A percentile compares a stretch with the other conserved stretches of the same genome.
phyloP scores from a whole-genome alignment of 2,329 filamentous ascomycete genomes.

The Fusarium sublunatum region DNA sequence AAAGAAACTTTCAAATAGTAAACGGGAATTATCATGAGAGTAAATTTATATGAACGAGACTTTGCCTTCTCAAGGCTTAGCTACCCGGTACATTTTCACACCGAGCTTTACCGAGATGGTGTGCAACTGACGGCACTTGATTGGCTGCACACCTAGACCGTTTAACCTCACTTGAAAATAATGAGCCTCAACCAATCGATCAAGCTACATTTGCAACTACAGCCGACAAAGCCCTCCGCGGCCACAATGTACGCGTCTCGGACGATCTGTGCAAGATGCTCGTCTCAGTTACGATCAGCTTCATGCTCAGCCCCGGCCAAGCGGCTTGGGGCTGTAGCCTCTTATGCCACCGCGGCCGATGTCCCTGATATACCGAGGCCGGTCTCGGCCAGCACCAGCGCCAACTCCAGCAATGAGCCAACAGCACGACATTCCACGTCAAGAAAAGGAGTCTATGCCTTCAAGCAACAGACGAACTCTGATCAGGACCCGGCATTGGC shows the following conservation, averaged over 20 bases:
- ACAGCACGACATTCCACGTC: neutral
- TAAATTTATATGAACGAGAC: neutral
- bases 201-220: conserved; percentile 17
- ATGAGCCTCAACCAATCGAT: conserved; percentile 20
- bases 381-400: conserved; percentile 6
- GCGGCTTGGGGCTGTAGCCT: conserved; percentile 35
- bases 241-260: conserved; percentile 51
- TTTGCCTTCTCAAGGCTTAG: neutral
- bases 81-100: conserved; percentile 18
- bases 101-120: conserved; percentile 35
- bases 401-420: conserved; percentile 14
- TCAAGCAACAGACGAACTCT: conserved; percentile 11
- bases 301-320: conserved; percentile 16
- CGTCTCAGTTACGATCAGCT: conserved; percentile 43
- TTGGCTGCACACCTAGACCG: conserved; percentile 36
- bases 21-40: too few species aligned
- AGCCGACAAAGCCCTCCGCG: conserved; percentile 9
- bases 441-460: conserved; percentile 6
- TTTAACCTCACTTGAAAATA: conserved; percentile 41
- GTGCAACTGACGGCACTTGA: conserved; percentile 7
- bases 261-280: conserved; percentile 52
- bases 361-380: conserved; percentile 14
- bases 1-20: too few species aligned
- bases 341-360: conserved; percentile 43
- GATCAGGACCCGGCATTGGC: conserved; percentile 46